Base-by-base conservation (phyloP, 2,329 filamentous ascomycete genomes). In the Dactylellina drechsleri region DNA sequence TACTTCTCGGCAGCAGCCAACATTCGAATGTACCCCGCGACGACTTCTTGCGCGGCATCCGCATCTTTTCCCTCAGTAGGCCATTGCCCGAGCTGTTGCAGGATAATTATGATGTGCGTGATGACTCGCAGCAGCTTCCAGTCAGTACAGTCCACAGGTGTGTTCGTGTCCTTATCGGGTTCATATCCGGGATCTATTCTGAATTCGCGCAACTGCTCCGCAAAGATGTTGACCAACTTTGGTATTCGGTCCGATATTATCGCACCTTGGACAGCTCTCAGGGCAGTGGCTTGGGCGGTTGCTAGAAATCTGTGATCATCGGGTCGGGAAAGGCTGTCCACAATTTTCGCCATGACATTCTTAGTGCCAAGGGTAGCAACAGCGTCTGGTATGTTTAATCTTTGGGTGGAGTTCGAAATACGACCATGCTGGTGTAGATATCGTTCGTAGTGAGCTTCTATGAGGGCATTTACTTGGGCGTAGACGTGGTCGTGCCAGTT, bases 401-500 rank as follows among this genome's bases (percentile, higher is more conserved):
- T 85, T 41, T 88, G 86, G 4, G 85, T 84, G 1, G 56, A 88
- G 80, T n/a, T 83, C 82, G 28, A 87, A 84, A 20, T 86, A 83
- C 16, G 86, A 82, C 40, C 85, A 85, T 16, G 86, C 82, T 10
- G 87, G 84, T 78, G 86, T 66, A 92, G 83, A 79, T 91, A 96
- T 2, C 84, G 84, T 78, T 94, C 91, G 80, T 96, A 94, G 78
- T 94, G 90, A 1, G 89, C 88, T 64, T 93, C 87, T 8, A 97
- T 83, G 4, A 94, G 84, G n/a, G 91, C 89, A 80, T 96, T 97
- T 84, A 95, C 95, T 81, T 93, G 89, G 41, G 90, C 89, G 81
- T 95, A 97, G 16, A 97, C 85, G 79, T 90, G 88, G 80, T 98
- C 94, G 78, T 97, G 92, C 90, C 93, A 96, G 20, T 86, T 88